These are phyloP conservation scores for Pisolithus marmoratus DNA, from an alignment of 768 basidiomycete species.

Conservation along the genomic window DNA sequence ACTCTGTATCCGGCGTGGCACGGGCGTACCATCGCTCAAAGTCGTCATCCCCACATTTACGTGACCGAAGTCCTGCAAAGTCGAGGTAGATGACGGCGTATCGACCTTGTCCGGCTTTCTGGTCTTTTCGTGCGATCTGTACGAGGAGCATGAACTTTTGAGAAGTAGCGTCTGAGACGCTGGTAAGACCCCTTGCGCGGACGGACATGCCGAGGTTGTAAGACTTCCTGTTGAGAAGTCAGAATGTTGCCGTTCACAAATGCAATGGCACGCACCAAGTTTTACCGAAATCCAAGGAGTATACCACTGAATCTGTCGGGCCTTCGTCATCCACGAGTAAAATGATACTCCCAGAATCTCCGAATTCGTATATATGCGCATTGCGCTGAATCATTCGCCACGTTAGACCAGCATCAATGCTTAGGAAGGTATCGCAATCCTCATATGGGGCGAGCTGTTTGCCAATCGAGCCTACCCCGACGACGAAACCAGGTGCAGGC, in stretches of 20 bases:
- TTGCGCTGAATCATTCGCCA: slow-evolving; percentile 75
- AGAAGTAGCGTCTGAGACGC: slow-evolving; percentile 91
- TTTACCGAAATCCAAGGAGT: slow-evolving; percentile 77
- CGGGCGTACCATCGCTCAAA: slow-evolving; percentile 89
- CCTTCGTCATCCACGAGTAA: slow-evolving; percentile 87
- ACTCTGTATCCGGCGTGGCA: slow-evolving; percentile 54
- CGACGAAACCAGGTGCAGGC: slow-evolving; percentile 88
- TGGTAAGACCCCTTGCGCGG: slow-evolving; percentile 73
- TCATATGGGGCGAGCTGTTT: slow-evolving; percentile 62
- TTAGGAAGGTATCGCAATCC: slow-evolving; percentile 91
- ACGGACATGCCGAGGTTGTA: slow-evolving; percentile 67
- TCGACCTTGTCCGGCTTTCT: slow-evolving; percentile 44
- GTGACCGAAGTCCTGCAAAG: slow-evolving; percentile 61
- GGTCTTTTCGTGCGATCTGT: slow-evolving; percentile 59
- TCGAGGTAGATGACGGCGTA: slow-evolving; percentile 79
- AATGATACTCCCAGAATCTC: slow-evolving; percentile 78
- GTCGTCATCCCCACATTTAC: slow-evolving; percentile 66
- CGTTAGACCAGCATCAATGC: slow-evolving; percentile 79
- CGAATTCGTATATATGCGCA: slow-evolving; percentile 95
- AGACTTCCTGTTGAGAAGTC: slow-evolving; percentile 45
- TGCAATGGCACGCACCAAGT: slow-evolving; percentile 62
- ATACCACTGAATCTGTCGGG: slow-evolving; percentile 57
- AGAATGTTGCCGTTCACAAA: slow-evolving; percentile 1
- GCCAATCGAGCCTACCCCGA: slow-evolving; percentile 95
- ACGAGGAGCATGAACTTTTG: slow-evolving; percentile 93